Percentiles rank a stretch among this genome's conserved stretches.
These are phyloP conservation scores for Polysphondylium violaceum DNA, from an alignment of 78 protist species.

Conservation along the genomic window DNA sequence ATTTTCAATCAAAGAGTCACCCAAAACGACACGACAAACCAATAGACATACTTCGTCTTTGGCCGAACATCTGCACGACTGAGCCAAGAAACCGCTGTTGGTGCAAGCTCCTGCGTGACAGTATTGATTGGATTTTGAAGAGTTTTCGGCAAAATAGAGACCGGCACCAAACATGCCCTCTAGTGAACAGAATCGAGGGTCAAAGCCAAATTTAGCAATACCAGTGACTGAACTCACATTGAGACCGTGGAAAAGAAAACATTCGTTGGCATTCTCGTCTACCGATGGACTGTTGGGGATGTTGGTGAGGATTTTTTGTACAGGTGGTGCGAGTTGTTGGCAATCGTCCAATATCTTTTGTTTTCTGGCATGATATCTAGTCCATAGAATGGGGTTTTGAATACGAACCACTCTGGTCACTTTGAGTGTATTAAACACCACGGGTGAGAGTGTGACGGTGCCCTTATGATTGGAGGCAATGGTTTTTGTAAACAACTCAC, in stretches of 20 bases:
- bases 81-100: conserved; percentile 43
- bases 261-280: conserved; percentile 39
- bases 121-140: conserved; percentile 79
- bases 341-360: conserved; percentile 54
- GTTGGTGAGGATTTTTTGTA: conserved; percentile 6
- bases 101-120: conserved; percentile 63
- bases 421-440: conserved; percentile 36
- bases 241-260: conserved; percentile 55
- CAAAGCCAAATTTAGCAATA: conserved; percentile 74
- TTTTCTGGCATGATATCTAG: conserved; percentile 43
- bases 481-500: conserved; percentile 27
- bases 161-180: conserved; percentile 88
- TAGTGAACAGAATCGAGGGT: conserved; percentile 64
- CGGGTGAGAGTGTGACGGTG: conserved; percentile 37
- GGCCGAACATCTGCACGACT: conserved; percentile 34
- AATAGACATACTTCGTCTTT: conserved; percentile 72
- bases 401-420: conserved; percentile 38
- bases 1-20: conserved; percentile 61
- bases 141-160: conserved; percentile 81
- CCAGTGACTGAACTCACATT: conserved; percentile 52
- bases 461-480: conserved; percentile 45
- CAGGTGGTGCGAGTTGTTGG: conserved; percentile 3
- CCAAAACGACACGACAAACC: conserved; percentile 70
- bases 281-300: conserved; percentile 45
- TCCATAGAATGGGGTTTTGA: conserved; percentile 59